These are phyloP conservation scores for Dichotomocladium elegans DNA, from an alignment of 371 early-diverging fungal species.

Conservation along the genomic window DNA sequence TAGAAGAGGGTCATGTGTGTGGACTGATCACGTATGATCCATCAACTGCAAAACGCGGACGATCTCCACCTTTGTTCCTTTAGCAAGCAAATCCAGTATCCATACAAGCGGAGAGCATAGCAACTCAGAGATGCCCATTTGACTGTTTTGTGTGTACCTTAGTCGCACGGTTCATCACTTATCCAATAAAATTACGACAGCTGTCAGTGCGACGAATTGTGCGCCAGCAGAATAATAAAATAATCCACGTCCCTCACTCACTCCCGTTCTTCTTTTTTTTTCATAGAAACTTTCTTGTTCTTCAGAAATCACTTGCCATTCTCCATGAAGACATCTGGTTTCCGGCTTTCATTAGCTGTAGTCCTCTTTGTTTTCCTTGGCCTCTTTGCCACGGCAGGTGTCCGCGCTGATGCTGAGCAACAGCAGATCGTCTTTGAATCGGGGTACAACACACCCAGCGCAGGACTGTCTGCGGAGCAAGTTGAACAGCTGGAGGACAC, in stretches of 20 bases:
- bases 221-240: too few relatives aligned
- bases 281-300: background rate
- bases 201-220: background rate
- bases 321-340: constrained; percentile 12
- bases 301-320: background rate
- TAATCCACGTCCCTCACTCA: too few relatives aligned
- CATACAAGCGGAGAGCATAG: too few relatives aligned
- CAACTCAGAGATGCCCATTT: too few relatives aligned
- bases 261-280: constrained; percentile 1
- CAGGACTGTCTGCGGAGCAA: constrained; percentile 26
- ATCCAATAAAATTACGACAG: background rate
- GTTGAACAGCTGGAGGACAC: constrained; percentile 23
- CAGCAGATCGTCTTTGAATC: constrained; percentile 10
- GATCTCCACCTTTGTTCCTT: too few relatives aligned
- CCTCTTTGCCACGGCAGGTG: background rate
- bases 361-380: constrained; percentile 12
- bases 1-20: background rate
- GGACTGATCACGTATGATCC: too few relatives aligned
- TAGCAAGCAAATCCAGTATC: too few relatives aligned
- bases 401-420: constrained; percentile 4
- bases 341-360: constrained; percentile 5
- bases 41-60: too few relatives aligned
- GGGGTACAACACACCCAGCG: constrained; percentile 6
- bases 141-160: too few relatives aligned
- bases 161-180: background rate